These are phyloP conservation scores for Powellomyces hirtus DNA, from an alignment of 192 early-diverging fungal species.

Conservation along the genomic window DNA sequence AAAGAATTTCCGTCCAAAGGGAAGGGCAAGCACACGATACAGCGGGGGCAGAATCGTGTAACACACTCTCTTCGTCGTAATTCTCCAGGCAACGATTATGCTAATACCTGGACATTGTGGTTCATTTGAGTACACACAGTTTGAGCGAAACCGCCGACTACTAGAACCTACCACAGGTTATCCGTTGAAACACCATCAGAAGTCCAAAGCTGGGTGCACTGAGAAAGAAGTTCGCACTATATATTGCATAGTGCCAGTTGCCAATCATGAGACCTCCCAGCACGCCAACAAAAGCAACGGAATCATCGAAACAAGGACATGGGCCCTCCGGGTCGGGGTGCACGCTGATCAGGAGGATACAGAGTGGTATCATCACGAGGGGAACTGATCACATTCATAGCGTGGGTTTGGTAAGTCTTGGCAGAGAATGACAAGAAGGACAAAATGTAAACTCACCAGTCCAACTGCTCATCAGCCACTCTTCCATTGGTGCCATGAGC, in stretches of 20 bases:
- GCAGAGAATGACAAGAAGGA: neutral
- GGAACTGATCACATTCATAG: neutral
- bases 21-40: constrained; percentile 15
- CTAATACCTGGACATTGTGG: constrained; percentile 14
- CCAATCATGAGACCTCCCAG: constrained; percentile 60
- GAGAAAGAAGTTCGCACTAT: too few relatives aligned
- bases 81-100: constrained; percentile 20
- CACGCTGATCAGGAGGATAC: constrained; percentile 25
- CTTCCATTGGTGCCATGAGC: constrained; percentile 32
- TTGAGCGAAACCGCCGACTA: too few relatives aligned
- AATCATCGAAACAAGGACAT: constrained; percentile 76
- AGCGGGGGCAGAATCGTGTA: constrained; percentile 13
- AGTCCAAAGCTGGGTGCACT: too few relatives aligned
- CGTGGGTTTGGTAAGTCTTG: neutral
- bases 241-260: constrained; percentile 42
- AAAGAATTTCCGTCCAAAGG: constrained; percentile 21
- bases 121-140: too few relatives aligned
- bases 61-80: constrained; percentile 14
- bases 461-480: constrained; percentile 32
- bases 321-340: constrained; percentile 66
- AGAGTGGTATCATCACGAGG: neutral
- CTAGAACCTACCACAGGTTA: too few relatives aligned
- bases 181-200: too few relatives aligned
- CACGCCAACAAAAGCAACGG: constrained; percentile 64
- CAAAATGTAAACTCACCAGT: constrained; percentile 29